Base-by-base conservation (phyloP, 2,329 filamentous ascomycete genomes). In the Penicillium sp. region DNA sequence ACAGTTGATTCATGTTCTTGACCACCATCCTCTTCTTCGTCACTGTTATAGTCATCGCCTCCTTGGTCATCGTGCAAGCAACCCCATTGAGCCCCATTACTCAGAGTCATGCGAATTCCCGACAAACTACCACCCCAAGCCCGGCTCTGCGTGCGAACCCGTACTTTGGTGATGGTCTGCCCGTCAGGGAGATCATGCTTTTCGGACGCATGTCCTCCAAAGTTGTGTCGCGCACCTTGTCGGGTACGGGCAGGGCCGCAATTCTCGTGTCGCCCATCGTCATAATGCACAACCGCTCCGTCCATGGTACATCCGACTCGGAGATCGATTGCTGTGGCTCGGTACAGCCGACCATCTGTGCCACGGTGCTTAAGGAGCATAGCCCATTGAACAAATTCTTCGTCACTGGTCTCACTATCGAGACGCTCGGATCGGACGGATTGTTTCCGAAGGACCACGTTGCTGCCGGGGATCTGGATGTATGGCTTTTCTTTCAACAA, bases 251-350 rank as follows among this genome's bases (percentile, higher is more conserved):
- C 55, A 14, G 73, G 75, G 0, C 80, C 79, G 63, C 79, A 81
- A 27, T 78, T 76, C 14, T 74, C 72, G 10, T 61, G 65, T n/a
- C 72, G 69, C 9, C 78, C 79, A 53, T 81, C 79, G 45, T 66
- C 67, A 61, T 78, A 82, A 58, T 78, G 69, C 3, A 82, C 75
- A 31, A 78, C 72, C 5, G 76, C 78, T 26, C 80, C 79, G 51
- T 82, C 79, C 42, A 81, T 74, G 7, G 68, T 62, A 42, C 67
- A 71, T 4, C 80, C 80, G 6, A 81, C 75, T 2, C 78, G 72
- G 3, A 81, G 62, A 58, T 82, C 80, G 27, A 83, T 77, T 16
- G 68, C 72, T 2, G 66, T 71, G 1, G 77, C 79, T n/a, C 69
- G 68, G 51, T 21, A 54, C 59, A 33, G n/a, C 43, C 50, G n/a